phyloP scores from a whole-genome alignment of 805 yeast species.

The Ogataea trehaloabstinens region DNA sequence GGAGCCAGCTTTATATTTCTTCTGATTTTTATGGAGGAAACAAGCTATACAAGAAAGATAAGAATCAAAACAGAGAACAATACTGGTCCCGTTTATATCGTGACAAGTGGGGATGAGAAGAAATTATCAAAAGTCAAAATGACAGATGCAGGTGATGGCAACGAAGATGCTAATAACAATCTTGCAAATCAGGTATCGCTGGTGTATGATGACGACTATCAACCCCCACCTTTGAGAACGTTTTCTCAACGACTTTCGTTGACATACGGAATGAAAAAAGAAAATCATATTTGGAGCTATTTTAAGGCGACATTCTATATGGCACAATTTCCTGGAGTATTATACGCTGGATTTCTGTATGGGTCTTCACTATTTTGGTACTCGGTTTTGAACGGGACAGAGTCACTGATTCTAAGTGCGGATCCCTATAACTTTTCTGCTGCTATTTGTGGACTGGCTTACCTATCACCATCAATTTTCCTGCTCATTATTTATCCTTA shows the following conservation, averaged over 20 bases:
- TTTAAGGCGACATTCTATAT: conserved; percentile 39
- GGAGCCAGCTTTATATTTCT: conserved; percentile 39
- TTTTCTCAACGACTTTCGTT: conserved; percentile 43
- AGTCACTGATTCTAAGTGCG: conserved; percentile 40
- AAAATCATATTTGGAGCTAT: conserved; percentile 23
- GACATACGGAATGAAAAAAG: conserved; percentile 36
- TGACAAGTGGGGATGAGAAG: conserved; percentile 22
- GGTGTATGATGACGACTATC: conserved; percentile 20
- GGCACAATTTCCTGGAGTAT: conserved; percentile 49
- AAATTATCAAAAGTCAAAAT: conserved; percentile 10
- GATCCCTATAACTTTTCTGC: conserved; percentile 48
- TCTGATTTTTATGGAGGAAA: conserved; percentile 53
- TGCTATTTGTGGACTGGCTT: conserved; percentile 48
- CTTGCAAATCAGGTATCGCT: conserved; percentile 29
- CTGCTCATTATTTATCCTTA: conserved; percentile 41
- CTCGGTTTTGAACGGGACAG: conserved; percentile 48
- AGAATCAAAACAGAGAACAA: conserved; percentile 24
- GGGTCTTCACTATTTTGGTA: conserved; percentile 50
- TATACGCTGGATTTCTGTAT: conserved; percentile 56
- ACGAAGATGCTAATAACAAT: conserved; percentile 19
- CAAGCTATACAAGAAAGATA: conserved; percentile 40
- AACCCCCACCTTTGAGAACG: conserved; percentile 32
- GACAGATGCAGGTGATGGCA: conserved; percentile 1
- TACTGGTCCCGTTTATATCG: conserved; percentile 21
- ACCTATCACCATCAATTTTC: conserved; percentile 52